Conservation (phyloP, 75 land plant genomes). For the Sequoia sempervirens region DNA sequence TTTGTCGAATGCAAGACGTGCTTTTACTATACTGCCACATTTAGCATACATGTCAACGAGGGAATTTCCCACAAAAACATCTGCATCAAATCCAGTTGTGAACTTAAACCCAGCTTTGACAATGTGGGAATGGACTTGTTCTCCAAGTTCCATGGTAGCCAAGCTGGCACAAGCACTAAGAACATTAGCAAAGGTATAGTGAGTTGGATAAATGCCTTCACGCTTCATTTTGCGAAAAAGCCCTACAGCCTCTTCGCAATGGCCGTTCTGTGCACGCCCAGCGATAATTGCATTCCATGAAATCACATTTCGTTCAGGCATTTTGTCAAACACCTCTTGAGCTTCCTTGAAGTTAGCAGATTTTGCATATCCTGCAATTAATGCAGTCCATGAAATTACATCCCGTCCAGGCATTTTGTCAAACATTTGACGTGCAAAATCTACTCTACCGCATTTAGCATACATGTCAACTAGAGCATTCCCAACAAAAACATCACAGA, state of each 20-base stretch:
- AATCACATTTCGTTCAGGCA: conserved; percentile 53
- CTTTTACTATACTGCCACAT: conserved; percentile 56
- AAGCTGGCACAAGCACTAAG: conserved; percentile 63
- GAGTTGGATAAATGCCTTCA: conserved; percentile 55
- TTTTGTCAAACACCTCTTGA: conserved; percentile 33
- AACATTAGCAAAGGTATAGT: conserved; percentile 58
- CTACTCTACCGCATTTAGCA: conserved; percentile 50
- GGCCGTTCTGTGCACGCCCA: conserved; percentile 69
- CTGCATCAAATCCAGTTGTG: conserved; percentile 42
- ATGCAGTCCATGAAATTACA: conserved; percentile 52
- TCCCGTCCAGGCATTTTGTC: conserved; percentile 49
- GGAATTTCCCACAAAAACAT: conserved; percentile 70
- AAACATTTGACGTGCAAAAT: conserved; percentile 46
- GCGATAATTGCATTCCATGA: conserved; percentile 86
- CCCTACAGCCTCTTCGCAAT: conserved; percentile 54
- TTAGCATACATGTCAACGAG: conserved; percentile 72
- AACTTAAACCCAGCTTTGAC: conserved; percentile 55
- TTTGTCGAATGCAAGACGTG: conserved; percentile 30
- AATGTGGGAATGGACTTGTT: conserved; percentile 51
- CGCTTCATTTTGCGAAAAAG: conserved; percentile 57
- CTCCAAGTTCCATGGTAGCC: conserved; percentile 42
- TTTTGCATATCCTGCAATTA: conserved; percentile 70
- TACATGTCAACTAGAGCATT: conserved; percentile 80
- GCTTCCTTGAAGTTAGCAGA: conserved; percentile 39
- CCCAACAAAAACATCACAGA: conserved; percentile 39